Conservation (phyloP, 2,329 filamentous ascomycete species). For the Bipolaris gigantea region DNA sequence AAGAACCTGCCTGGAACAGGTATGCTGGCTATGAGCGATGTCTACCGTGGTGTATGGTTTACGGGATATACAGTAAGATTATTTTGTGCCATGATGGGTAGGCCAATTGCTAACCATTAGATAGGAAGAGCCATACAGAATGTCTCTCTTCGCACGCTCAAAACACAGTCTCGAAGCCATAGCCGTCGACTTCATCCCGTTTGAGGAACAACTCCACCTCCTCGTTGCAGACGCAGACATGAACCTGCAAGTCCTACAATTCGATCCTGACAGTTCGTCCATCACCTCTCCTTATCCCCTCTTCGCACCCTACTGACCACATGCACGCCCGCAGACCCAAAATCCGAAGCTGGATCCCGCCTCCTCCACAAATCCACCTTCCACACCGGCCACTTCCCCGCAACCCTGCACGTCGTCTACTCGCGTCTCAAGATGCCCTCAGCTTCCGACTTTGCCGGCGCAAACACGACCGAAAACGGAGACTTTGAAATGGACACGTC, state of each 20-base stretch:
- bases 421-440: slow-evolving; percentile 58
- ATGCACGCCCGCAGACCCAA: slow-evolving; percentile 67
- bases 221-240: slow-evolving; percentile 82
- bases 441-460: slow-evolving; percentile 29
- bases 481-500: slow-evolving; percentile 4
- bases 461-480: slow-evolving; percentile 27
- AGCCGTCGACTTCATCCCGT: slow-evolving; percentile 83
- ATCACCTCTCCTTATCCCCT: not conserved
- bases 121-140: slow-evolving; percentile 89
- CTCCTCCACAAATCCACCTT: slow-evolving; percentile 88
- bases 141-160: slow-evolving; percentile 90
- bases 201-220: slow-evolving; percentile 79
- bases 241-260: slow-evolving; percentile 86
- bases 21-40: slow-evolving; percentile 84
- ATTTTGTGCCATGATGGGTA: too few relatives aligned
- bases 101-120: slow-evolving; percentile 12
- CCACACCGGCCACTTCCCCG: slow-evolving; percentile 77
- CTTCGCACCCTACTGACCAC: slow-evolving; percentile 1
- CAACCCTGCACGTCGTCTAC: slow-evolving; percentile 74
- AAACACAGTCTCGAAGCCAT: slow-evolving; percentile 76
- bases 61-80: slow-evolving; percentile 75
- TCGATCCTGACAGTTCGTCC: slow-evolving; percentile 84
- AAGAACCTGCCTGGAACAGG: slow-evolving; percentile 83
- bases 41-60: slow-evolving; percentile 93
- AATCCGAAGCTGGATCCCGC: slow-evolving; percentile 85